These are phyloP conservation scores for Tolypocladium pustulatum DNA, from an alignment of 2,329 filamentous ascomycete genomes.

Conservation along the genomic window DNA sequence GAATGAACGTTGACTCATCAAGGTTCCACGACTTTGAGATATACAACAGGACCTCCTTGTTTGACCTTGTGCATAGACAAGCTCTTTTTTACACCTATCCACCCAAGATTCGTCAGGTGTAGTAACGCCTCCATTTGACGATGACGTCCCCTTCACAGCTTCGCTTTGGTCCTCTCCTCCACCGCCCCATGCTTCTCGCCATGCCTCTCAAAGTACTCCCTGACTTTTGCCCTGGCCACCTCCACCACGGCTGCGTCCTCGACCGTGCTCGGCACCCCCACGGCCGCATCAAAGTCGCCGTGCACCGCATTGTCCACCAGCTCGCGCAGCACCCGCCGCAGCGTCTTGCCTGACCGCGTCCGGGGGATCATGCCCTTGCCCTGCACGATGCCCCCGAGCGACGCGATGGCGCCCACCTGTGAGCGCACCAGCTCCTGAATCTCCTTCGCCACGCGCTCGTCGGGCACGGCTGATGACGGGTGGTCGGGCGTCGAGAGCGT, in stretches of 20 bases:
- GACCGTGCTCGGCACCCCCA: slow-evolving; percentile 72
- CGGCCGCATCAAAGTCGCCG: slow-evolving; percentile 60
- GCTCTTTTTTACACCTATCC: too few relatives aligned
- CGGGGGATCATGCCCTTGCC: slow-evolving; percentile 83
- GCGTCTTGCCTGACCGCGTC: slow-evolving; percentile 84
- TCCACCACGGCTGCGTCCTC: slow-evolving; percentile 70
- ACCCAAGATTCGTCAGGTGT: not conserved
- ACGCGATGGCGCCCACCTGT: slow-evolving; percentile 81
- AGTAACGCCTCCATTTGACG: not conserved
- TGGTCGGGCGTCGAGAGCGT: slow-evolving; percentile 38
- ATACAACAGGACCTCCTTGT: too few relatives aligned
- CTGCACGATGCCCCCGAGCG: slow-evolving; percentile 75
- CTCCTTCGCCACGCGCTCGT: slow-evolving; percentile 38
- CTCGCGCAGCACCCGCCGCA: slow-evolving; percentile 72
- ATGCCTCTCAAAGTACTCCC: slow-evolving; percentile 60
- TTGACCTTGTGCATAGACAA: not conserved
- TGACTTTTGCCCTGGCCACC: slow-evolving; percentile 59
- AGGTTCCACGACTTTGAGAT: too few relatives aligned
- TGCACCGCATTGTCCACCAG: slow-evolving; percentile 72
- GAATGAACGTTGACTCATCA: too few relatives aligned
- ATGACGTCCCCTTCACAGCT: slow-evolving; percentile 28
- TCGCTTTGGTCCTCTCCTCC: slow-evolving; percentile 42
- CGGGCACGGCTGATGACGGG: slow-evolving; percentile 39
- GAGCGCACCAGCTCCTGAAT: slow-evolving; percentile 63
- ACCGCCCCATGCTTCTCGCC: slow-evolving; percentile 30